Evolutionary conservation across 129 eudicot genomes (phyloP).

Genomic region (Rutidosis leptorrhynchoides): DNA sequence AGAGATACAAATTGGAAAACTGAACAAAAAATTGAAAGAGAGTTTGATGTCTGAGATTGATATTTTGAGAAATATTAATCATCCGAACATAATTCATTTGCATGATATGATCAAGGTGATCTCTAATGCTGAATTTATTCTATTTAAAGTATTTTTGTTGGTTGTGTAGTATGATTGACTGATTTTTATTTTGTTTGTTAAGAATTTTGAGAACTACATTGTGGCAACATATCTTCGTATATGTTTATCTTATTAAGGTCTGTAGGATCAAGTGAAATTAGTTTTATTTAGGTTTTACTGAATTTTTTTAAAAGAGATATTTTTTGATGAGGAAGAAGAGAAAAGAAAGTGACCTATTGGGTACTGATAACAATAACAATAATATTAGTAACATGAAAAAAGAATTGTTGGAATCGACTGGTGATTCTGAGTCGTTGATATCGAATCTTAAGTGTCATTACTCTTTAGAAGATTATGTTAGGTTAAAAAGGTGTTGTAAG

Average conservation of each 20-base stretch:
- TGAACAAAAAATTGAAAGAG: constrained; percentile 72
- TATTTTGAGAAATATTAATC: constrained; percentile 61
- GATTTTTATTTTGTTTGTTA: neutral
- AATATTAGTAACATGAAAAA: constrained; percentile 22
- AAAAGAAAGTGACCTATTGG: constrained; percentile 56
- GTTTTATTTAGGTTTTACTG: neutral
- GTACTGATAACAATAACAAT: too few relatives aligned
- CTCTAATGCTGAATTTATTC: constrained; percentile 12
- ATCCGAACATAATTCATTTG: constrained; percentile 79
- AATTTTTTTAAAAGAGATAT: neutral
- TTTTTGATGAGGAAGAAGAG: constrained; percentile 77
- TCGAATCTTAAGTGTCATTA: constrained; percentile 54
- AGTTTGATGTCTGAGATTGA: constrained; percentile 87
- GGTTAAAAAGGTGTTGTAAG: constrained; percentile 57
- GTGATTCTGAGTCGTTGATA: constrained; percentile 40
- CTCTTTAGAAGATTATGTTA: constrained; percentile 59
- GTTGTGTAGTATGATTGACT: neutral
- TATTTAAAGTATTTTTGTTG: neutral
- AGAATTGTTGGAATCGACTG: constrained; percentile 38
- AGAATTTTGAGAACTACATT: constrained; percentile 11
- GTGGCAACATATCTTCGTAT: too few relatives aligned
- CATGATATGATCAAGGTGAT: constrained; percentile 83
- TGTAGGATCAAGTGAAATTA: constrained; percentile 19
- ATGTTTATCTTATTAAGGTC: neutral
- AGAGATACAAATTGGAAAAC: constrained; percentile 59